These are phyloP conservation scores for Talaromyces nanjingensis DNA, from an alignment of 495 filamentous ascomycete genomes.

Conservation along the genomic window DNA sequence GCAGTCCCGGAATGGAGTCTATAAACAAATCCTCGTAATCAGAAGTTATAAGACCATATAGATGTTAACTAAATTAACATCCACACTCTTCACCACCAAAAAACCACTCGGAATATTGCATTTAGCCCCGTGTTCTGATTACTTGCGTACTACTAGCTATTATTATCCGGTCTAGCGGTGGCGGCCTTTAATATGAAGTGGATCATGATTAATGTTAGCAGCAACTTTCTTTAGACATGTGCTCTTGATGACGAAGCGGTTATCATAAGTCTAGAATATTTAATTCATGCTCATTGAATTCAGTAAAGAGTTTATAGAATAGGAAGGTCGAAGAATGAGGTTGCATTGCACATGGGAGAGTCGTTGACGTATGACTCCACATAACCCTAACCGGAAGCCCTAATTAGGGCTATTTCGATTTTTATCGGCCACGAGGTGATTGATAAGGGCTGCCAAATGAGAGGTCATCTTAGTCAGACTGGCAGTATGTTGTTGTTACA, in stretches of 20 bases:
- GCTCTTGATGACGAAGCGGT: background rate
- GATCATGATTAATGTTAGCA: background rate
- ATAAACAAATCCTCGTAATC: background rate
- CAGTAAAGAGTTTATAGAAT: background rate
- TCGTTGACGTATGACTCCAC: background rate
- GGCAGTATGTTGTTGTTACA: background rate
- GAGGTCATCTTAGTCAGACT: no score
- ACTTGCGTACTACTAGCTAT: background rate
- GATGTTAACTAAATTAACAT: background rate
- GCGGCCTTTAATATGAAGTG: background rate
- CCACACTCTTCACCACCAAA: background rate
- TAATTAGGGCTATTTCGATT: background rate
- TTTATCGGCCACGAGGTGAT: background rate
- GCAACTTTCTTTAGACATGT: background rate
- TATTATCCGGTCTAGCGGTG: background rate
- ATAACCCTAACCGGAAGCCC: background rate
- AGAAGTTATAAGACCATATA: background rate
- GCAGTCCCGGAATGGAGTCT: background rate
- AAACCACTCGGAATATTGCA: constrained; percentile 1
- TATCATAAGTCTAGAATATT: background rate
- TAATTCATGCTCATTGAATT: background rate
- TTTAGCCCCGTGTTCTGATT: background rate
- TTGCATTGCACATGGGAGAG: background rate
- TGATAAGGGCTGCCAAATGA: background rate
- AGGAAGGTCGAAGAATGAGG: background rate